phyloP scores from a whole-genome alignment of 2,329 filamentous ascomycete genomes.

The Gaeumannomyces sp. region DNA sequence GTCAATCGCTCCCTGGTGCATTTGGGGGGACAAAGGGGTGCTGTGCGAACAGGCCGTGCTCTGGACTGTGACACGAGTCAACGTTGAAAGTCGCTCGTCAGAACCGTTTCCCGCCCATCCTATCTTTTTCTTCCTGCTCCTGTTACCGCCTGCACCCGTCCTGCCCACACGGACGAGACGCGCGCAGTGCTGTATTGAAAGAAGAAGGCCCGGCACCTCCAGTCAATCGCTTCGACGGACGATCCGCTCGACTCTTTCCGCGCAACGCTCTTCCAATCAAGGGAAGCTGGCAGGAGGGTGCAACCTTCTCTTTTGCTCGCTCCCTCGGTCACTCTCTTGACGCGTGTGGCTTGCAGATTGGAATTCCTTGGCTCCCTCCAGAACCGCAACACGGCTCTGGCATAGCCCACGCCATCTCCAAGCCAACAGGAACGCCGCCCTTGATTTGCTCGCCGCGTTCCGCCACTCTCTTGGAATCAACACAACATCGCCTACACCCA shows the following conservation, averaged over 20 bases:
- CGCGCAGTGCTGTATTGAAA: background rate
- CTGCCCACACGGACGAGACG: background rate
- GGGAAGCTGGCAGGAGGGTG: constrained; percentile 3
- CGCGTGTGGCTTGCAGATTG: constrained; percentile 8
- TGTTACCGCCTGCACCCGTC: constrained; percentile 13
- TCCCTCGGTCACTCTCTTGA: background rate
- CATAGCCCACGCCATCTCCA: background rate
- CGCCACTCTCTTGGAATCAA: background rate
- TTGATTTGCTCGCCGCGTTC: background rate
- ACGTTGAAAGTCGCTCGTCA: background rate
- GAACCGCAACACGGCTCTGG: background rate
- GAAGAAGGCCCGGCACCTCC: constrained; percentile 1
- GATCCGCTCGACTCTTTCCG: background rate
- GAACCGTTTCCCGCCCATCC: constrained; percentile 6
- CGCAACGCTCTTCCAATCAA: constrained; percentile 6
- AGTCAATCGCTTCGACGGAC: constrained; percentile 4
- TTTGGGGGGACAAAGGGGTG: background rate
- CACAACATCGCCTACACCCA: background rate
- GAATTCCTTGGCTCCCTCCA: constrained; percentile 4
- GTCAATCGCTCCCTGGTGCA: background rate
- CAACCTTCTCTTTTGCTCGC: constrained; percentile 7
- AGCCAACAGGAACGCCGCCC: background rate
- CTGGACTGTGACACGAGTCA: background rate
- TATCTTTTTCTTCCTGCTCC: constrained; percentile 13
- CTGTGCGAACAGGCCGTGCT: background rate